Evolutionary conservation across 305 asterid species (phyloP).

Genomic region (Salvia sclarea): DNA sequence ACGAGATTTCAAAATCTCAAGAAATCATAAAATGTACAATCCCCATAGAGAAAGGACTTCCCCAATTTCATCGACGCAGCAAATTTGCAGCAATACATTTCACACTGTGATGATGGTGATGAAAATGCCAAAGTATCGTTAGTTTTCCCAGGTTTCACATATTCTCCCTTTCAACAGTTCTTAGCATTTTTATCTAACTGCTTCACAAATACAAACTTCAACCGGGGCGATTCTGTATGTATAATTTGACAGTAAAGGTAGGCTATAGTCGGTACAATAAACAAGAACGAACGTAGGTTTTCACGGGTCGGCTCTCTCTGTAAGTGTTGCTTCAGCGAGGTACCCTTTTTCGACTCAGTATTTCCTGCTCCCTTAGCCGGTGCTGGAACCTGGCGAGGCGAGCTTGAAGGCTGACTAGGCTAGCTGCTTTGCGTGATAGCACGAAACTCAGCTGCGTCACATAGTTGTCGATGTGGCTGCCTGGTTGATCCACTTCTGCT

Average conservation of each 20-base stretch:
- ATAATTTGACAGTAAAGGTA: constrained; percentile 33
- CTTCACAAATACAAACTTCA: constrained; percentile 46
- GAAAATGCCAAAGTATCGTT: constrained; percentile 8
- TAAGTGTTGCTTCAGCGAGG: constrained; percentile 44
- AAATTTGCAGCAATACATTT: constrained; percentile 4
- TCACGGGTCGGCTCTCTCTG: constrained; percentile 23
- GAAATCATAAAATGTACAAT: constrained; percentile 27
- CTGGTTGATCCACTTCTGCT: constrained; percentile 94
- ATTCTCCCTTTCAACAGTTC: constrained; percentile 27
- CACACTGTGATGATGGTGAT: constrained; percentile 13
- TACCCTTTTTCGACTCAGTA: constrained; percentile 66
- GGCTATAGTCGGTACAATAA: constrained; percentile 42
- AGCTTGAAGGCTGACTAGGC: constrained; percentile 89
- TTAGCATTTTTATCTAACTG: constrained; percentile 12
- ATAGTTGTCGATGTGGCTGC: constrained; percentile 84
- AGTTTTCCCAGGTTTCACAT: constrained; percentile 30
- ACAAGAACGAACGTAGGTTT: constrained; percentile 29
- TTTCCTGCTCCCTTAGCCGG: constrained; percentile 82
- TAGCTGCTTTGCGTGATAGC: constrained; percentile 92
- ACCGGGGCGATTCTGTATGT: constrained; percentile 33
- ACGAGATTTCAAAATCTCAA: constrained; percentile 4
- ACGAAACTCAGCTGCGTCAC: constrained; percentile 81
- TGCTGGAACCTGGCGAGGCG: constrained; percentile 96
- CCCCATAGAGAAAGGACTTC: not conserved
- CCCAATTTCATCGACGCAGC: not conserved